Evolutionary conservation across 257 asterid genomes (phyloP), one percentile per base, ranked within the genome.

Genomic region (Scutellaria galericulata): DNA sequence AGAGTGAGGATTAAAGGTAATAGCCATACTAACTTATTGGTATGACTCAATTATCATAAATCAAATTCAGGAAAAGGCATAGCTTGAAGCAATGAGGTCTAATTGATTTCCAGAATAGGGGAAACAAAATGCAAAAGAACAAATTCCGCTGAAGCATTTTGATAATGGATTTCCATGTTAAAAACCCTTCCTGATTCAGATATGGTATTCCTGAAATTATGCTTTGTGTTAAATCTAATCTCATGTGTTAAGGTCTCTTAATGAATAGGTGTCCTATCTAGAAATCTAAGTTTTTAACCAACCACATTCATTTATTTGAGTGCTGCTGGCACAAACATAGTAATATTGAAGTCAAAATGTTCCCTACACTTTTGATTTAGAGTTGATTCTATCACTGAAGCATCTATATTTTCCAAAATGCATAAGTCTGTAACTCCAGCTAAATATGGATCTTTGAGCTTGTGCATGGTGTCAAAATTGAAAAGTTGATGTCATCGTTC

Each of bases 391-490:
- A 55, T 37, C 20, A 42, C 7, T 0, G 53, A 15, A 40, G 45
- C 27, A 44, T 51, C 60, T 39, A 12, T 40, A 11, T 15, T 41
- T 12, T 70, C 24, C 74, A 45, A 72, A 20, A 13, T 53, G 58
- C 64, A n/a, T 53, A 9, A 52, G 68, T 63, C 51, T 37, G 47
- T 14, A 27, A 40, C 68, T 42, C 75, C 62, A 9, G 68, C 61
- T 56, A 44, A 31, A 40, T 68, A 31, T 69, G 63, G 67, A 60
- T 40, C 42, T 18, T 63, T 41, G 48, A 72, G 75, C 74, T 64
- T 48, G 68, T 50, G 57, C 70, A 13, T 65, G 75, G 52, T 56
- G 60, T 74, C 72, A 64, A 73, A 74, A 74, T 51, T 64, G 74
- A 70, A 57, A 22, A 58, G 20, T 41, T 11, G 37, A 31, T 31